These are phyloP conservation scores for Cladosporium sp. DNA, from an alignment of 2,329 filamentous ascomycete species.

Conservation along the genomic window DNA sequence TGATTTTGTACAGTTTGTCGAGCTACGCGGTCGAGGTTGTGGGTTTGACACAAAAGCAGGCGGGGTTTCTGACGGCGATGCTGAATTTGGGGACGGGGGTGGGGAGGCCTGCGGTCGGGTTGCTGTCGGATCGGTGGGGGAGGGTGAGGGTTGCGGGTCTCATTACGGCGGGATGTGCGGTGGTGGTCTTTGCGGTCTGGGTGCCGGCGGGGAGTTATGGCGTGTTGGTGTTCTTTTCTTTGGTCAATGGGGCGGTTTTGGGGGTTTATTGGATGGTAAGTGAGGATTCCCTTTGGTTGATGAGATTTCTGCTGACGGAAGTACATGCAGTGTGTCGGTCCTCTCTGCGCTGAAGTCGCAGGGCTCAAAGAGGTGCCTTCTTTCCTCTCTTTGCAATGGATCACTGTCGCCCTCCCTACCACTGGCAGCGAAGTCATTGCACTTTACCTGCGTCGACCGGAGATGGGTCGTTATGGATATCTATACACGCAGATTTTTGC, in stretches of 20 bases:
- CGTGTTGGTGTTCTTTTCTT: conserved; percentile 40
- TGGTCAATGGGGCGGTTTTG: conserved; percentile 41
- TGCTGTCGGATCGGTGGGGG: conserved; percentile 42
- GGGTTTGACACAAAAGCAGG: conserved; percentile 38
- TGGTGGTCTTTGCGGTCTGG: conserved; percentile 44
- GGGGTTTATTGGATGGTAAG: conserved; percentile 48
- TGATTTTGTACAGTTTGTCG: conserved; percentile 43
- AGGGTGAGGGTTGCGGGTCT: conserved; percentile 39
- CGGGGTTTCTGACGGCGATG: conserved; percentile 38
- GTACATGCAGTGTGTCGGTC: no score
- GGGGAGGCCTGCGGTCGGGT: conserved; percentile 44
- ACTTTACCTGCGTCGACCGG: conserved; percentile 6
- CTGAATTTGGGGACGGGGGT: conserved; percentile 47
- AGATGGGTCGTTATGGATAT: conserved; percentile 22
- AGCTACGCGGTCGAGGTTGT: conserved; percentile 44
- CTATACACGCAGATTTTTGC: conserved; percentile 39
- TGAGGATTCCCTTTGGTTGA: no score
- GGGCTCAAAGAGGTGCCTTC: conserved; percentile 38
- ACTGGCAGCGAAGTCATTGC: conserved; percentile 9
- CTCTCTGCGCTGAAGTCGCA: conserved; percentile 39
- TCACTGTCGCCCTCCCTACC: conserved; percentile 23
- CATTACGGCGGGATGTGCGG: conserved; percentile 37
- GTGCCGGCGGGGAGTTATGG: conserved; percentile 41
- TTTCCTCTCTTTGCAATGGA: conserved; percentile 37
- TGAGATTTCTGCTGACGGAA: no score